Base-by-base conservation (phyloP, 2,329 filamentous ascomycete species). In the Fusarium euwallaceae region DNA sequence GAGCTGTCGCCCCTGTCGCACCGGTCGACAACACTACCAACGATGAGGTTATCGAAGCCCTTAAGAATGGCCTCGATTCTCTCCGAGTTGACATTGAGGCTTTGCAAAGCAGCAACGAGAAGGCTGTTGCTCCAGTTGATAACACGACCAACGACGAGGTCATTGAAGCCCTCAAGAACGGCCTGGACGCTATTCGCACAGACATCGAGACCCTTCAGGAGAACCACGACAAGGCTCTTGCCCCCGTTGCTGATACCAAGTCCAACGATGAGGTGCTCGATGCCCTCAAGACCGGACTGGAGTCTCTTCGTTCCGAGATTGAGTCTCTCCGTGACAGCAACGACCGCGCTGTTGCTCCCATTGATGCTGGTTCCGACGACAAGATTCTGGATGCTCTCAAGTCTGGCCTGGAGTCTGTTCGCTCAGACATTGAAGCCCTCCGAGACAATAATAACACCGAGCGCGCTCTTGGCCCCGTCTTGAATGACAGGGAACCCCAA, bases 331-430 rank as follows among this genome's bases (percentile, higher is more conserved):
- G 87, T 6, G 88, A 90, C 27, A 93, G 93, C 6, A 87, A 96
- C 67, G 7, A 91, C 92, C 70, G 95, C 92, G 78, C 76, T 1
- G 63, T 78, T 41, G 64, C 73, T 4, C 56, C 78, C n/a, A 63
- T 70, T 0, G 74, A 74, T 14, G 61, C 90, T 92, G 55, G 45
- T 22, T 70, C 70, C 1, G 70, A 77, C 8, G 93, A 97, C 72
- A 95, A 97, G 82, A 95, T 98, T 55, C 86, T 98, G 1, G 93
- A 97, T 67, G 94, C 93, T 0, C 87, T 98, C 64, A 96, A 93
- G 80, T 88, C 91, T n/a, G 94, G 94, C 0, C 86, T 98, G 12
- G 90, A 92, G 39, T 88, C 88, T 48, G 87, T 98, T 39, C 92
- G 92, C 65, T 88, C 89, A 1, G 95, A 97, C 55, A 93, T 98